Conservation (phyloP, 1,284 basidiomycete genomes). For the Schizophyllum amplum region DNA sequence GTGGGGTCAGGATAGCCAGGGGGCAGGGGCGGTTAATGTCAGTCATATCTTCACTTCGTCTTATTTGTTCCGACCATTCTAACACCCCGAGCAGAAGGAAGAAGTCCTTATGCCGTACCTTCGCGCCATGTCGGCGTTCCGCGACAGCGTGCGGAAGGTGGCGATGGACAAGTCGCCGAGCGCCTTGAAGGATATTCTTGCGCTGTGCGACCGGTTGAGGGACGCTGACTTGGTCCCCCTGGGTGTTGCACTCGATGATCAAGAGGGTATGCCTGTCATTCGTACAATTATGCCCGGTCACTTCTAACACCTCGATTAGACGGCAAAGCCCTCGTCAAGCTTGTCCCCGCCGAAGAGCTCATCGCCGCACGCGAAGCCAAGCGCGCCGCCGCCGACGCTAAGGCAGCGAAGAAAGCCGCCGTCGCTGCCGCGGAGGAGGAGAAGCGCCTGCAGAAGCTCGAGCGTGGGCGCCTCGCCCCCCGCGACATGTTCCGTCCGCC, state of each 20-base stretch:
- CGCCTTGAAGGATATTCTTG: conserved; percentile 70
- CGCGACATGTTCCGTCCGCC: conserved; percentile 82
- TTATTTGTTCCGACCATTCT: too few relatives aligned
- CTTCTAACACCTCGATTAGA: conserved; percentile 36
- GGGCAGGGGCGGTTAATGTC: conserved; percentile 41
- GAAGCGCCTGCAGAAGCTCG: conserved; percentile 77
- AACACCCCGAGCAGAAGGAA: conserved; percentile 51
- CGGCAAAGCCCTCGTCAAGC: conserved; percentile 91
- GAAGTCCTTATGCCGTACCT: conserved; percentile 88
- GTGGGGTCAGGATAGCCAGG: conserved; percentile 57
- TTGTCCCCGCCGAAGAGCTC: conserved; percentile 80
- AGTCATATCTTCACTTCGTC: conserved; percentile 36
- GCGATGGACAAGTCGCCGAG: conserved; percentile 69
- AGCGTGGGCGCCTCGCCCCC: conserved; percentile 73
- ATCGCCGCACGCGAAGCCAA: conserved; percentile 87
- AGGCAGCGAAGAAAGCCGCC: conserved; percentile 77
- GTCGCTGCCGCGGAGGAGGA: conserved; percentile 63
- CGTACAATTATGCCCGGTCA: conserved; percentile 2
- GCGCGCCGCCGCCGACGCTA: conserved; percentile 67
- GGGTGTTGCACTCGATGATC: conserved; percentile 94
- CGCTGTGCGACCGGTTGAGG: conserved; percentile 83
- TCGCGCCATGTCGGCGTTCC: conserved; percentile 80
- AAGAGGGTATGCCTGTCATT: conserved; percentile 57
- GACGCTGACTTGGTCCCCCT: conserved; percentile 88
- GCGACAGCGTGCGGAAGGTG: conserved; percentile 80